Evolutionary conservation across 176 grass and related monocot species (phyloP).

Genomic region (Lolium rigidum): DNA sequence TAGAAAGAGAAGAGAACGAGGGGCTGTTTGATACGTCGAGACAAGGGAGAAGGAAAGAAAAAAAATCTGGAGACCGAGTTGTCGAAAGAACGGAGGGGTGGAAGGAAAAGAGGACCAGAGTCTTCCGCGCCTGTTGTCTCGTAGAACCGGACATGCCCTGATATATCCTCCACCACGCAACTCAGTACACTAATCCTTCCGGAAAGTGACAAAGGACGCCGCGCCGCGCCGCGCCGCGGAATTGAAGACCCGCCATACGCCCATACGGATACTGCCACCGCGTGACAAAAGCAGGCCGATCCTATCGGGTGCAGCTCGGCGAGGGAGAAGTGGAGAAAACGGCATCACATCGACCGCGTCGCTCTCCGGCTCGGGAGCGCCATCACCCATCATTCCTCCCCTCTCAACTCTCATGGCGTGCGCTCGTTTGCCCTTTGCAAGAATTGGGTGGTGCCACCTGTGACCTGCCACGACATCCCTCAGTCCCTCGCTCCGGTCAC

Average conservation of each 20-base stretch:
- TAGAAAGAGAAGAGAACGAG: too few species aligned
- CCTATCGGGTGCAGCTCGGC: too few species aligned
- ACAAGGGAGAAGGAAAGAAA: constrained; percentile 4
- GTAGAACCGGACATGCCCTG: constrained; percentile 19
- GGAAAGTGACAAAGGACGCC: neutral
- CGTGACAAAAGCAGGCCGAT: too few species aligned
- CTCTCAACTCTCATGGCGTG: too few species aligned
- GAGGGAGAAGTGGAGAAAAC: neutral
- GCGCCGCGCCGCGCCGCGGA: neutral
- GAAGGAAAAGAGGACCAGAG: neutral
- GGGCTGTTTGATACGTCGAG: too few species aligned
- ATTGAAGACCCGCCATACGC: neutral
- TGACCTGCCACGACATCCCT: too few species aligned
- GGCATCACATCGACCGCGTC: neutral
- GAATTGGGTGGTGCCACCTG: too few species aligned
- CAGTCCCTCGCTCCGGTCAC: too few species aligned
- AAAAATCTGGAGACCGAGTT: too few species aligned
- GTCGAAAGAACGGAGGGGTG: too few species aligned
- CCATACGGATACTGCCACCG: neutral
- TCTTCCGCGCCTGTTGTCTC: neutral
- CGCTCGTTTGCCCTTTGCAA: too few species aligned
- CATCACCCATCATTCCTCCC: neutral
- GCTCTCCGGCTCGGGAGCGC: neutral
- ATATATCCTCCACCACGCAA: neutral
- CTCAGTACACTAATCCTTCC: too few species aligned